A percentile compares a stretch with the other conserved stretches of the same genome.
Conservation (phyloP, 2,329 filamentous ascomycete species). For the Ceratocystis destructans region DNA sequence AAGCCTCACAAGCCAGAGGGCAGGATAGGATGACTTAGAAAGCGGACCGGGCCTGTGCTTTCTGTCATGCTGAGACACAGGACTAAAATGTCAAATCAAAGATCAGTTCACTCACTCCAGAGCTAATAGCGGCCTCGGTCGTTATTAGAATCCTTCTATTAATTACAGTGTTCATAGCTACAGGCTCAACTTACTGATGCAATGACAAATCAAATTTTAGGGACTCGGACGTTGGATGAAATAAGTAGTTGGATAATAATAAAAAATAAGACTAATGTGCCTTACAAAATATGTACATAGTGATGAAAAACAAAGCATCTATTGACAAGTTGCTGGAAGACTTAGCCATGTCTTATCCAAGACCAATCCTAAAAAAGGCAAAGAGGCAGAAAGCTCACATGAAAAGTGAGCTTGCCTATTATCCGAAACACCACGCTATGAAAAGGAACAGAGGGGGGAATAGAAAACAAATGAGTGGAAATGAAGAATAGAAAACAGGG, state of each 20-base stretch:
- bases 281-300: not conserved
- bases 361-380: not conserved
- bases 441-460: slow-evolving; percentile 10
- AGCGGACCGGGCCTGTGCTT: slow-evolving; percentile 3
- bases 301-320: not conserved
- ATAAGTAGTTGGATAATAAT: not conserved
- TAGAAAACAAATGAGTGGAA: slow-evolving; percentile 6
- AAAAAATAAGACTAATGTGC: not conserved
- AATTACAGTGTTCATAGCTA: not conserved
- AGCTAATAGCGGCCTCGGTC: not conserved
- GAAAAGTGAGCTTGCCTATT: not conserved
- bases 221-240: not conserved
- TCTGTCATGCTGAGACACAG: not conserved
- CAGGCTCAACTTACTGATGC: not conserved
- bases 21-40: not conserved
- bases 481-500: slow-evolving; percentile 5
- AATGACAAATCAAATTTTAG: not conserved
- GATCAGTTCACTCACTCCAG: not conserved
- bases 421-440: slow-evolving; percentile 6
- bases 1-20: not conserved
- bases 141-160: not conserved
- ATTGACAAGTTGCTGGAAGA: not conserved
- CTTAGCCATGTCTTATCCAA: not conserved
- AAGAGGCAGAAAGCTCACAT: slow-evolving; percentile 3
- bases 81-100: not conserved